Percentiles rank a stretch among this genome's conserved stretches.
phyloP scores from a whole-genome alignment of 2,329 filamentous ascomycete genomes.

The Trichoderma semiorbis region DNA sequence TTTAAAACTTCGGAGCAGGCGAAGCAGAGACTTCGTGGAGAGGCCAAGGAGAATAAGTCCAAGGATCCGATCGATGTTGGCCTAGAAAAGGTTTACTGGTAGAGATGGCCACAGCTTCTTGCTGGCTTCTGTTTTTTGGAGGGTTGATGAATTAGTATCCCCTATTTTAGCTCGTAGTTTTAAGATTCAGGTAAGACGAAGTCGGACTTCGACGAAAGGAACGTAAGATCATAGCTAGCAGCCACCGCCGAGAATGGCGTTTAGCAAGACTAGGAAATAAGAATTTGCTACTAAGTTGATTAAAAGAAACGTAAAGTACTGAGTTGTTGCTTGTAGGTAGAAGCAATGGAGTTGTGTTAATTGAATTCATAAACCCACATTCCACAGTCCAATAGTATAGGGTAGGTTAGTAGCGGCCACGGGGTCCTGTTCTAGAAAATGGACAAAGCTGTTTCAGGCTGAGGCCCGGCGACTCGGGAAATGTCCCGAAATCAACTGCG shows the following conservation, averaged over 20 bases:
- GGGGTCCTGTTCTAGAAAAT: neutral
- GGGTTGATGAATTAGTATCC: neutral
- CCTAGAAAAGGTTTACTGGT: neutral
- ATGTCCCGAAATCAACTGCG: slow-evolving; percentile 15
- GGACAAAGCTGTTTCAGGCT: neutral
- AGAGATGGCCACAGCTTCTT: neutral
- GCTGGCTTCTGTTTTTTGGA: neutral
- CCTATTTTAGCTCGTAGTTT: neutral
- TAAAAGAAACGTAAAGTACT: neutral
- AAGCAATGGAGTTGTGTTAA: neutral
- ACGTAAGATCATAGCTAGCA: neutral
- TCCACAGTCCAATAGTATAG: neutral
- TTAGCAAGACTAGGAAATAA: neutral
- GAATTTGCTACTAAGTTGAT: neutral
- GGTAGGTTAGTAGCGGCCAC: neutral
- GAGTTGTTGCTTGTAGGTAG: neutral
- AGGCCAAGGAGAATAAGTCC: neutral
- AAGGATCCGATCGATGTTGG: neutral
- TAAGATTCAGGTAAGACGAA: neutral
- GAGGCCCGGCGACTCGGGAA: slow-evolving; percentile 6
- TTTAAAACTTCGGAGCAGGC: slow-evolving; percentile 25
- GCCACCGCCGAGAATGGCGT: neutral
- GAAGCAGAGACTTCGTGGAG: slow-evolving; percentile 7
- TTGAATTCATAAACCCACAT: neutral
- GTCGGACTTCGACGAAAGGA: neutral